Conservation (phyloP, 2,329 filamentous ascomycete genomes). For the Aureobasidium leucospermi region DNA sequence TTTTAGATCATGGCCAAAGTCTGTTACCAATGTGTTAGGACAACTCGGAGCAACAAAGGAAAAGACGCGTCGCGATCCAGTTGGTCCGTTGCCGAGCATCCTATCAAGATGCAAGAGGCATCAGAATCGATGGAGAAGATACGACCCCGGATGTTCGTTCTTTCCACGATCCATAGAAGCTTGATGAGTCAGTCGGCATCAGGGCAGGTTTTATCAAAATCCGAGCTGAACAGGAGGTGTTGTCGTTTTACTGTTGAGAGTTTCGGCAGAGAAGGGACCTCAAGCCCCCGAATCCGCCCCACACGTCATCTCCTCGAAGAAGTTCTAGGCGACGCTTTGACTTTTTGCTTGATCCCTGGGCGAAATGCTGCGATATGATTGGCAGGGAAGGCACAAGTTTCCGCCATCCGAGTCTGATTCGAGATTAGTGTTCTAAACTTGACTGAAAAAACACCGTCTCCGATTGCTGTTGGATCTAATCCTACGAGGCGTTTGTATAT, state of each 20-base stretch:
- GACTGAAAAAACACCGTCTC: background rate
- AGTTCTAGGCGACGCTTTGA: slow-evolving; percentile 1
- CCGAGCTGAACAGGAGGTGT: slow-evolving; percentile 1
- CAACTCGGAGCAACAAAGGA: background rate
- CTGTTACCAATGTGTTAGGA: background rate
- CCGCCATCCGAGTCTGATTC: background rate
- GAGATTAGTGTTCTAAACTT: background rate
- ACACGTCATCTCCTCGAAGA: background rate
- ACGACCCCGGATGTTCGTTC: background rate
- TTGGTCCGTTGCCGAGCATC: background rate
- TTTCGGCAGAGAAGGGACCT: background rate
- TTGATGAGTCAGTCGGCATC: slow-evolving; percentile 6
- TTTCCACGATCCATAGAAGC: background rate
- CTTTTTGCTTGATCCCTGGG: background rate
- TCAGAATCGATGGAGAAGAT: background rate
- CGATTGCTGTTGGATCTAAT: background rate
- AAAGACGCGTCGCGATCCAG: background rate
- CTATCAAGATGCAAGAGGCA: background rate
- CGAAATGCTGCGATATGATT: background rate
- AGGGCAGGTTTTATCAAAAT: background rate
- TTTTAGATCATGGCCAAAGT: no score
- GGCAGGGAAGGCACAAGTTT: background rate
- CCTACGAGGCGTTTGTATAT: background rate
- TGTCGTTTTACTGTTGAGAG: slow-evolving; percentile 6
- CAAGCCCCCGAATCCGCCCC: background rate